phyloP scores from a whole-genome alignment of 257 asterid genomes.

The Solanum rostratum region DNA sequence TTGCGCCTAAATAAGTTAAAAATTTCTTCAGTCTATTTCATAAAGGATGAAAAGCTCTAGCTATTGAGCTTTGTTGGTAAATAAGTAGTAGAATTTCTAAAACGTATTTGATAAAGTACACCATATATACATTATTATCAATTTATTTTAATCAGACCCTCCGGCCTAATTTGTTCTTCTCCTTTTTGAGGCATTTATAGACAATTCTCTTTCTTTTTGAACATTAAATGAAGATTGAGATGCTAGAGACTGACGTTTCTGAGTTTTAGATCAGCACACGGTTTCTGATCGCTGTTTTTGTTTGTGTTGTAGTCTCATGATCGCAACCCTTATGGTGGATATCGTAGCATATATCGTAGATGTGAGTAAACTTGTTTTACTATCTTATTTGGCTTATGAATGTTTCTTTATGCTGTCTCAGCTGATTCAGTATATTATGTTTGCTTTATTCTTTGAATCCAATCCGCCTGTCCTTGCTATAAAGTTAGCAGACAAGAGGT shows the following conservation, averaged over 20 bases:
- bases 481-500: background rate
- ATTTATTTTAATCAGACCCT: background rate
- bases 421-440: background rate
- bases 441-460: background rate
- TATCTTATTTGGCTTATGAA: background rate
- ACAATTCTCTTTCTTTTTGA: background rate
- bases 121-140: background rate
- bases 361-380: constrained; percentile 16
- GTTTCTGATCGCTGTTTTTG: background rate
- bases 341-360: constrained; percentile 19
- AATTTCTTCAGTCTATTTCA: background rate
- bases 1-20: background rate
- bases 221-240: background rate
- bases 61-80: background rate
- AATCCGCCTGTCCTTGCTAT: background rate
- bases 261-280: background rate
- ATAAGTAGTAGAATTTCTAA: background rate
- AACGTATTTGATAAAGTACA: background rate
- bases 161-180: background rate
- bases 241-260: background rate
- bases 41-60: background rate
- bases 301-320: constrained; percentile 28
- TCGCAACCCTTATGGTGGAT: constrained; percentile 20
- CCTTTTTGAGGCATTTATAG: background rate
- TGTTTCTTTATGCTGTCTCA: background rate